Evolutionary conservation across 2,329 filamentous ascomycete species (phyloP), one percentile per base, ranked within the genome.

Genomic region (Beauveria sp.): DNA sequence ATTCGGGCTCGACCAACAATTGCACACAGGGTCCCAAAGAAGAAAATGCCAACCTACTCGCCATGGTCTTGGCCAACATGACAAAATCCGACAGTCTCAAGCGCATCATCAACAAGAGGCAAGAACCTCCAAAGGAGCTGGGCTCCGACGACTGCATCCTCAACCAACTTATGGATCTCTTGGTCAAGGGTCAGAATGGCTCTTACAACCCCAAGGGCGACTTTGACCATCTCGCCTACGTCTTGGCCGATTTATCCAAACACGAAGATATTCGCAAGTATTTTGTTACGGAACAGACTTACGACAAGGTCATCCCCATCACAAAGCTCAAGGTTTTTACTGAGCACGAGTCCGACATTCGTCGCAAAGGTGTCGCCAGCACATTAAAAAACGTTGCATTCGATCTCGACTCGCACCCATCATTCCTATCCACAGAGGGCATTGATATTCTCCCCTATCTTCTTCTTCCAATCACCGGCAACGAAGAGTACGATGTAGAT

Each of bases 331-430:
- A 89, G 64, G 93, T 98, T 63, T 98, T 98, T 74, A 98, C 95
- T 1, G 91, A 96, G 74, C 91, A 97, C 76, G 81, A 84, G 68
- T 96, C 90, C 2, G 83, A 88, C 31, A 86, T 97, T 60, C 85
- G 95, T 62, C 83, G 95, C 60, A 91, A 91, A 69, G 95, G 95
- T n/a, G 93, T 97, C n/a, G 93, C 93, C 8, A 92, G 88, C 64
- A 95, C 91, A 10, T 91, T 99, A 72, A 98, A 98, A 75, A 99
- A 99, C 71, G 86, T 90, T 34, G 87, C 91, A 7, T 98, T 99
- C 71, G 89, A 96, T 69, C 76, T 93, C 6, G 75, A 84, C 3
- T 83, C 88, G 0, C 93, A 98, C 69, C 79, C 84, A 0, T 77
- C 81, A 2, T 87, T 96, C 59, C 76, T 97, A 51, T 81, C 83